Evolutionary conservation across 139 green algal species (phyloP).

Genomic region (Closterium sp.): DNA sequence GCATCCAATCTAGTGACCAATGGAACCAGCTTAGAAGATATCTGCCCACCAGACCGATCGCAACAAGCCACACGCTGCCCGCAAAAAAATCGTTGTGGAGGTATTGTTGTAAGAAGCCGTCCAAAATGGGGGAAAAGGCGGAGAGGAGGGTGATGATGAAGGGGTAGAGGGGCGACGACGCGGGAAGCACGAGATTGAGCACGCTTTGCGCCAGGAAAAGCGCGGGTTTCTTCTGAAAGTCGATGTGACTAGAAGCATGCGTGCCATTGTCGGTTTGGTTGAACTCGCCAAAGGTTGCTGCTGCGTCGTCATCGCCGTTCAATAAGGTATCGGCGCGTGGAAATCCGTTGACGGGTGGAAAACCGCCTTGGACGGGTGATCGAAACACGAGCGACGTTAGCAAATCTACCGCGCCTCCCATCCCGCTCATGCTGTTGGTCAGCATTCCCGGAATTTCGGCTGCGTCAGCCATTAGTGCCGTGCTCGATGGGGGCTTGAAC

Average conservation of each 20-base stretch:
- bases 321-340: no score
- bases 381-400: neutral
- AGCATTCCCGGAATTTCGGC: neutral
- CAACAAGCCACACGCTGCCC: slow-evolving; percentile 16
- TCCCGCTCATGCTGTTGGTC: neutral
- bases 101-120: slow-evolving; percentile 4
- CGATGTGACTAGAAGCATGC: neutral
- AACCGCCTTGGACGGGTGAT: neutral
- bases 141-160: neutral
- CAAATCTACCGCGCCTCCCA: neutral
- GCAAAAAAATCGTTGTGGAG: slow-evolving; percentile 47
- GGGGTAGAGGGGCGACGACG: neutral
- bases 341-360: neutral
- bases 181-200: neutral
- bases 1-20: slow-evolving; percentile 1
- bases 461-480: neutral
- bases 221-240: neutral
- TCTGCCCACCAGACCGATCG: slow-evolving; percentile 5
- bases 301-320: neutral
- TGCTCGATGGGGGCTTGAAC: no score
- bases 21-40: slow-evolving; percentile 17
- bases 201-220: neutral
- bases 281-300: neutral
- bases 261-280: neutral
- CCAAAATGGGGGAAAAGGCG: neutral